Percentiles rank a stretch among this genome's conserved stretches.
Conservation (phyloP, 139 green algal species). For the Pedinophyceae sp. region DNA sequence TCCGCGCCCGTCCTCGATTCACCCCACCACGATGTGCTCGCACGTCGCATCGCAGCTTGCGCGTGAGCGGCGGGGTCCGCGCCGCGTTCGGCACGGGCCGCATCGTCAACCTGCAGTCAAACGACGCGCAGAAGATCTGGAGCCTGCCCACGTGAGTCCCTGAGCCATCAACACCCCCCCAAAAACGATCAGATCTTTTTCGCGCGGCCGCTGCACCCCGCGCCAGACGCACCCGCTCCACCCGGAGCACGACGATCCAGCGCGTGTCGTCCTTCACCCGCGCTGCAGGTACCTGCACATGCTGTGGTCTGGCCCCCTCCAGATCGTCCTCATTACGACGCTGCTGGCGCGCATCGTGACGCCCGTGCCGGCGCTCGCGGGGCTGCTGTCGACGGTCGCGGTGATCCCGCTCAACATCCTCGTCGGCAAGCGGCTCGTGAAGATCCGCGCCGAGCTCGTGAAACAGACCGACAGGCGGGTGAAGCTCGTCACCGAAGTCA, state of each 20-base stretch:
- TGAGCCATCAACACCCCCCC: conserved; percentile 3
- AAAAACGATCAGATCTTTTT: too few relatives aligned
- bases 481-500: conserved; percentile 56
- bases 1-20: not conserved
- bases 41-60: not conserved
- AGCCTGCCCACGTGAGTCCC: not conserved
- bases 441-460: conserved; percentile 30
- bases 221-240: too few relatives aligned
- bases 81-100: conserved; percentile 35
- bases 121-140: conserved; percentile 37
- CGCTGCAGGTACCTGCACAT: conserved; percentile 86
- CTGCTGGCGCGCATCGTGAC: not conserved
- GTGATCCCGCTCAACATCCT: conserved; percentile 58
- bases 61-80: conserved; percentile 9
- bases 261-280: too few relatives aligned
- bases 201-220: conserved; percentile 54
- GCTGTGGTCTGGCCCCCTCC: conserved; percentile 58
- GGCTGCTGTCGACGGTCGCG: conserved; percentile 43
- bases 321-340: conserved; percentile 9
- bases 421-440: conserved; percentile 34
- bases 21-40: not conserved
- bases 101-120: conserved; percentile 30
- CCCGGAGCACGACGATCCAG: too few relatives aligned
- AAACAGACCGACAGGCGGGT: conserved; percentile 58
- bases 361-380: conserved; percentile 23